Percentiles rank a stretch among this genome's conserved stretches.
Evolutionary conservation across 192 early-diverging fungal species (phyloP).

Genomic region (Coemansia sp.): DNA sequence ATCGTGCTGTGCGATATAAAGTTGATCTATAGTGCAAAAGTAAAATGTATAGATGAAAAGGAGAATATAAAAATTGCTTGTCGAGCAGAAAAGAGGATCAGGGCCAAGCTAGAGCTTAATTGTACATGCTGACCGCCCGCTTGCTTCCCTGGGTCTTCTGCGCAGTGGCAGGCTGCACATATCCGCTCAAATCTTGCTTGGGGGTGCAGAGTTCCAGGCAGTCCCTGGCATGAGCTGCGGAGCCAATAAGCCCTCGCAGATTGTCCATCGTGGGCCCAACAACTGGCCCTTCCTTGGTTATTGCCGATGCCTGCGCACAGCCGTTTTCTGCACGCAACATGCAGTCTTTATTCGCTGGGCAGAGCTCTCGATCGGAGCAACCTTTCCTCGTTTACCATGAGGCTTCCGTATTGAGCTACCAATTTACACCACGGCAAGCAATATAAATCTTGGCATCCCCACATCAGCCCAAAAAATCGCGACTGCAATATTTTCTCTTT

Average conservation of each 20-base stretch:
- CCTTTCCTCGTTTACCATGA: background rate
- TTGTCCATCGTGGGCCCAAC: constrained; percentile 3
- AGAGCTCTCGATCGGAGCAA: background rate
- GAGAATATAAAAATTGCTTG: background rate
- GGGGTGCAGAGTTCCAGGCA: background rate
- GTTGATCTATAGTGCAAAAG: background rate
- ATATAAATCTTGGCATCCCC: background rate
- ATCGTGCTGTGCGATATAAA: constrained; percentile 9
- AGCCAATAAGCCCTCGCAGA: background rate
- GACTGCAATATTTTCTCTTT: background rate
- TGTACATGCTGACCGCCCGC: background rate
- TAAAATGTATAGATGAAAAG: background rate
- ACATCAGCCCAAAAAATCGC: background rate
- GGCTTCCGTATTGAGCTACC: too few relatives aligned
- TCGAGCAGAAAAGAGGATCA: background rate
- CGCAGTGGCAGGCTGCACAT: too few relatives aligned
- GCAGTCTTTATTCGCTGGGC: background rate
- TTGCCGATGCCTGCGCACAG: background rate
- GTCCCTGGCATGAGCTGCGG: constrained; percentile 2
- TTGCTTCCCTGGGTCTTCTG: background rate
- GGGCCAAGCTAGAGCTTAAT: background rate
- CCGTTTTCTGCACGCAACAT: background rate
- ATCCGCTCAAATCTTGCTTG: background rate
- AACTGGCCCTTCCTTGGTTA: background rate
- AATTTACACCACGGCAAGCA: too few relatives aligned